A percentile compares a stretch with the other conserved stretches of the same genome.
Evolutionary conservation across 345 rosid genomes (phyloP).

Genomic region (Citrus medica): DNA sequence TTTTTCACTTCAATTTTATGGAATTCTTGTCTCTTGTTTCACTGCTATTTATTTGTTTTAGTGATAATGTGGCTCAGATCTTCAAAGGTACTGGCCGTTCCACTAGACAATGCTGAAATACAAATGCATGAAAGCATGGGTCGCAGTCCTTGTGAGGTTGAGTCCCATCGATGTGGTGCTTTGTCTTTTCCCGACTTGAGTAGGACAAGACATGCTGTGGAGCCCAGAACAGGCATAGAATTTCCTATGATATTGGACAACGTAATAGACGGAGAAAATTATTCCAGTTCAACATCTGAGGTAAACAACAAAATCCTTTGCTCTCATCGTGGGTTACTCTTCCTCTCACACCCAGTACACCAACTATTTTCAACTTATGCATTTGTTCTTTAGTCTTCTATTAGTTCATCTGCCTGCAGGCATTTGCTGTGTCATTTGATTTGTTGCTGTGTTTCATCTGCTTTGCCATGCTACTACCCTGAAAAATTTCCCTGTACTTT

Average conservation of each 20-base stretch:
- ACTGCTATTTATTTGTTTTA: background rate
- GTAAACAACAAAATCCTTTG: constrained; percentile 29
- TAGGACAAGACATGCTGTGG: constrained; percentile 49
- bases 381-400: background rate
- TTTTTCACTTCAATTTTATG: background rate
- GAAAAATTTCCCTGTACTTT: background rate
- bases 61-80: constrained; percentile 39
- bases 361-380: background rate
- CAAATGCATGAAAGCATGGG: constrained; percentile 32
- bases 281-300: constrained; percentile 53
- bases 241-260: constrained; percentile 62
- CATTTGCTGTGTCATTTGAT: background rate
- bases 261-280: constrained; percentile 24
- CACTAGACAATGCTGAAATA: constrained; percentile 36
- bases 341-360: background rate
- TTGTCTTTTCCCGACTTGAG: constrained; percentile 52
- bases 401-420: background rate
- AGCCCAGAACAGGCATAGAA: constrained; percentile 83
- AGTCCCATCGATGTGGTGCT: constrained; percentile 33
- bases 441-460: background rate
- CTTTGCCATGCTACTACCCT: background rate
- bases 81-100: constrained; percentile 39
- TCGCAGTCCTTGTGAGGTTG: constrained; percentile 58
- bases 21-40: background rate
- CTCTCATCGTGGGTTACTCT: background rate